Evolutionary conservation across 2,329 filamentous ascomycete genomes (phyloP), one percentile per base, ranked within the genome.

Genomic region (Alternaria metachromatica): DNA sequence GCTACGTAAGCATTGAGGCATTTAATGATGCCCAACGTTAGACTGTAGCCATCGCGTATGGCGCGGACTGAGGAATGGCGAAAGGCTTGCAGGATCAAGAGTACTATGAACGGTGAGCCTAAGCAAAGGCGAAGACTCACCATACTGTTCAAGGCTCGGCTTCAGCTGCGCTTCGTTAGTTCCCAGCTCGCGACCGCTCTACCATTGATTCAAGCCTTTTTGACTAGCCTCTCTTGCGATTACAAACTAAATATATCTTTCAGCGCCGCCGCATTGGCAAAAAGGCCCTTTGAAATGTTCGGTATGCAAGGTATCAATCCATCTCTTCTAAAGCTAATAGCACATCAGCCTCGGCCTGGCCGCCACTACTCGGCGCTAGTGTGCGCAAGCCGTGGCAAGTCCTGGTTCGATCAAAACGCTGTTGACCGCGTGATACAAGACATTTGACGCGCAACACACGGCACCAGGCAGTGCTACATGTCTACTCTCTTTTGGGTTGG

Each of bases 401-500:
- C 20, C 20, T 46, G 20, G 13, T 46, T 15, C 21, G 20, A 23
- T 46, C 21, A 46, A 23, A 53, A 53, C 6, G 15, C 26, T 21
- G 20, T 26, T 58, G 55, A 33, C 53, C 50, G 58, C 53, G 58
- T 51, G 30, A 57, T 60, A 18, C 20, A 21, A 15, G 53, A 33
- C 11, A 57, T 44, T 61, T 58, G 62, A 58, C 62, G 58, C 57
- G 58, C 53, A 64, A 57, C 18, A 64, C 62, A 64, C 41, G 37
- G 44, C 44, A 18, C 10, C 55, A 49, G 20, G 45, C 51, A 30
- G 54, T 54, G 48, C 25, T 53, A 50, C 54, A 21, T 44, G 46
- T 23, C 51, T 46, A 49, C 18, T 37, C 55, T 48, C 25, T 26
- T 58, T 46, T 25, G 18, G 46, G 46, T 21, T 37, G 28, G 46